A percentile compares a stretch with the other conserved stretches of the same genome.
Conservation (phyloP, 2,329 filamentous ascomycete genomes). For the Trichoderma sp. region DNA sequence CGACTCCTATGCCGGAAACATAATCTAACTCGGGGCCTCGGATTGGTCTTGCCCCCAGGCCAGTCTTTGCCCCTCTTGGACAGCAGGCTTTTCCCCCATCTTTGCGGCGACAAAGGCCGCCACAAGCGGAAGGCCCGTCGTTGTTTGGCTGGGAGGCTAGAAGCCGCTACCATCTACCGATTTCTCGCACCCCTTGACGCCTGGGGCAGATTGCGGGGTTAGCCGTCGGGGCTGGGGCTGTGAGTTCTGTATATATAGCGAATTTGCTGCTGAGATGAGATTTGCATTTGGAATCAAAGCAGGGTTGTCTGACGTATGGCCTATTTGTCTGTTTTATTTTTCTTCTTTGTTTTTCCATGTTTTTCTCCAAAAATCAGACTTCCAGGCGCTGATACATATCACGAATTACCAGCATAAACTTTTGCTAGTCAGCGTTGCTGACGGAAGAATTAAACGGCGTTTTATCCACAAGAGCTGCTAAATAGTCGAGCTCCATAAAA, state of each 20-base stretch:
- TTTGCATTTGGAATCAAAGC: not conserved
- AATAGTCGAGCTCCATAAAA: not conserved
- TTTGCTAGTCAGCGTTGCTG: conserved; percentile 4
- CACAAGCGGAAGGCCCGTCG: not conserved
- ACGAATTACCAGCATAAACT: not conserved
- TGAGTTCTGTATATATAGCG: not conserved
- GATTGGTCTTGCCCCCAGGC: not conserved
- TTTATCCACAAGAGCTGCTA: conserved; percentile 12
- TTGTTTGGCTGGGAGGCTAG: not conserved
- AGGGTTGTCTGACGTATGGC: not conserved
- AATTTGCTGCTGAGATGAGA: not conserved
- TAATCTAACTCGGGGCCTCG: not conserved
- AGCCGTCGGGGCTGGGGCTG: not conserved
- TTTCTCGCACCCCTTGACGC: not conserved
- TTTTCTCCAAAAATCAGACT: not conserved
- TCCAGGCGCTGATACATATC: not conserved
- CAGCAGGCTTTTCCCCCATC: not conserved
- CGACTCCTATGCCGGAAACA: conserved; percentile 11
- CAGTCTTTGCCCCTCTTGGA: not conserved
- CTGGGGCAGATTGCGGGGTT: conserved; percentile 23
- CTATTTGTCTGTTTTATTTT: not conserved
- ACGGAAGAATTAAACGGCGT: conserved; percentile 4
- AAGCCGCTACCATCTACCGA: conserved; percentile 20
- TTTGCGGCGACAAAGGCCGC: not conserved
- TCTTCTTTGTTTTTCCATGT: not conserved